phyloP scores from a whole-genome alignment of 805 yeast genomes.

The Blastobotrys mokoenaii region DNA sequence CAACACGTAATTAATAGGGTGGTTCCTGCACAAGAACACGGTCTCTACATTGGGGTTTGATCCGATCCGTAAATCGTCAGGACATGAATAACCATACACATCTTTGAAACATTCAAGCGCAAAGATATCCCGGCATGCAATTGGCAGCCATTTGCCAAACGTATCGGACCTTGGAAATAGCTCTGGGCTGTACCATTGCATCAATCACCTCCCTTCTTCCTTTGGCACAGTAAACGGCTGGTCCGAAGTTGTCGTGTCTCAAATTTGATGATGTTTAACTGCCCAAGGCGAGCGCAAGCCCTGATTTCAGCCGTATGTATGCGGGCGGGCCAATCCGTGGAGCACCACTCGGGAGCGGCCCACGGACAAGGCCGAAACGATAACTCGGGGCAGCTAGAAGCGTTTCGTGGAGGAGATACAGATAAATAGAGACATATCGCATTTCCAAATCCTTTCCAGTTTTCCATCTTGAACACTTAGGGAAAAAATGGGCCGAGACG shows the following conservation, averaged over 20 bases:
- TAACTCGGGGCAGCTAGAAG: background rate
- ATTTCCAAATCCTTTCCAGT: background rate
- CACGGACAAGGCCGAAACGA: background rate
- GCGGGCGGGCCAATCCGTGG: background rate
- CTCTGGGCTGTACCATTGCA: background rate
- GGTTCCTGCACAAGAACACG: conserved; percentile 17
- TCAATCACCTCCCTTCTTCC: background rate
- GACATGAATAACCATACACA: conserved; percentile 2
- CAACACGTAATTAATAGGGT: conserved; percentile 16
- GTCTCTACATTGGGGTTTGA: conserved; percentile 3
- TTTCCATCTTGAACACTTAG: background rate
- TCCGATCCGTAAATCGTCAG: background rate
- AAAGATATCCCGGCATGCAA: conserved; percentile 12
- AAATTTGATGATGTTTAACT: background rate
- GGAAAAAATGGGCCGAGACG: conserved; percentile 31
- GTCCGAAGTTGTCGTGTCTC: background rate
- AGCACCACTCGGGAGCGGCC: background rate
- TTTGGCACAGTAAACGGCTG: background rate
- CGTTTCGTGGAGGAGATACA: background rate
- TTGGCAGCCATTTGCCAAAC: conserved; percentile 18
- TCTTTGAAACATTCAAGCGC: conserved; percentile 3
- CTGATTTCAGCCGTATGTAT: background rate
- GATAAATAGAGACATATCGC: background rate
- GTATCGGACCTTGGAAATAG: conserved; percentile 3
- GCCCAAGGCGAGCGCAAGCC: background rate